Evolutionary conservation across 495 filamentous ascomycete genomes (phyloP).

Genomic region (Aspergillus sclerotiicarbonarius): DNA sequence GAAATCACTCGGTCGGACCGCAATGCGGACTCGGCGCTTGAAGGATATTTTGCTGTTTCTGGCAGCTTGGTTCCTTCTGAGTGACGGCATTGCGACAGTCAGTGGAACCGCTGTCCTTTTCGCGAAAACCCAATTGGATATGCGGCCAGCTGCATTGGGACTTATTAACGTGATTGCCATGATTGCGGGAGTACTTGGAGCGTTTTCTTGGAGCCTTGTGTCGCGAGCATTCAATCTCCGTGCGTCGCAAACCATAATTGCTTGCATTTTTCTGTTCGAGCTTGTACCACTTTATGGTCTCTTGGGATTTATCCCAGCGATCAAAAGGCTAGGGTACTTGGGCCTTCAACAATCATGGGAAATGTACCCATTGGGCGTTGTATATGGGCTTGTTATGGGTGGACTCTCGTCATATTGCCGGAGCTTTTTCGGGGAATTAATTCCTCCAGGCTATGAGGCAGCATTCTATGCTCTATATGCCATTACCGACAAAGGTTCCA

Average conservation of each 20-base stretch:
- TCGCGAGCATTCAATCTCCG: conserved; percentile 62
- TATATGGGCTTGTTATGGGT: conserved; percentile 92
- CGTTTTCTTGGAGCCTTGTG: conserved; percentile 83
- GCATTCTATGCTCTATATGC: conserved; percentile 96
- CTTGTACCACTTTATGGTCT: conserved; percentile 90
- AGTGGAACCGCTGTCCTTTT: conserved; percentile 94
- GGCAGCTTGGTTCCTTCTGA: conserved; percentile 89
- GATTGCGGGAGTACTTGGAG: conserved; percentile 75
- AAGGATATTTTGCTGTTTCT: conserved; percentile 88
- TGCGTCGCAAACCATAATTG: conserved; percentile 84
- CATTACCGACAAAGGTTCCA: conserved; percentile 96
- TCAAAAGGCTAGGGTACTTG: conserved; percentile 69
- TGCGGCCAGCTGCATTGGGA: conserved; percentile 84
- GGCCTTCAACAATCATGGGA: conserved; percentile 94
- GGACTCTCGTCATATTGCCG: conserved; percentile 93
- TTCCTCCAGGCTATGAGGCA: conserved; percentile 90
- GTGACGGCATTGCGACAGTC: conserved; percentile 90
- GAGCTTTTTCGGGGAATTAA: conserved; percentile 85
- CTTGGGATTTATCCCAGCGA: conserved; percentile 80
- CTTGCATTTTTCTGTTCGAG: conserved; percentile 86
- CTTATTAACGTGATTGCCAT: conserved; percentile 92
- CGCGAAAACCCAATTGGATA: conserved; percentile 88
- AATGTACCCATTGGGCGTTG: conserved; percentile 87
- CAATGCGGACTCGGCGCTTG: conserved; percentile 72
- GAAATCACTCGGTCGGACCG: conserved; percentile 78